Conservation (phyloP, 2,329 filamentous ascomycete species). For the Byssoonygena ceratinophila region DNA sequence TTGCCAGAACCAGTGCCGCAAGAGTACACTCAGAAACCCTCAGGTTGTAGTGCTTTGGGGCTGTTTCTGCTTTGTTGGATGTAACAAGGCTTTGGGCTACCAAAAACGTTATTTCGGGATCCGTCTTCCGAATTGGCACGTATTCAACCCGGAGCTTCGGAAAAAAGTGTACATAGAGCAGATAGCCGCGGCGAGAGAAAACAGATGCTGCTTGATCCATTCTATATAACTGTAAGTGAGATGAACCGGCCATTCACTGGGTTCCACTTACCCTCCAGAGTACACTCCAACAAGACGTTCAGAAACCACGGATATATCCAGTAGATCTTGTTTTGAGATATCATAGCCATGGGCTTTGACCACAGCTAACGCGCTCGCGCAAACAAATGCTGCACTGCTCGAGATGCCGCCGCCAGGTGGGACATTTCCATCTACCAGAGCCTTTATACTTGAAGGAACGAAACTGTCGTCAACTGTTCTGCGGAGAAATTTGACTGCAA, state of each 20-base stretch:
- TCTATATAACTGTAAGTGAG: conserved; percentile 38
- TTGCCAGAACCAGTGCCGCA: conserved; percentile 59
- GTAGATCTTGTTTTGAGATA: conserved; percentile 83
- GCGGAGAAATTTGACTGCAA: conserved; percentile 66
- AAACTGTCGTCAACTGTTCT: conserved; percentile 51
- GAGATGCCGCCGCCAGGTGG: conserved; percentile 85
- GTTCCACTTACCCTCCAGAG: conserved; percentile 63
- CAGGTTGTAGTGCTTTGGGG: conserved; percentile 89
- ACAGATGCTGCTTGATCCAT: conserved; percentile 98
- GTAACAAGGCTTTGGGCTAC: conserved; percentile 91
- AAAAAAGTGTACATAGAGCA: conserved; percentile 81
- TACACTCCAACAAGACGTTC: conserved; percentile 93
- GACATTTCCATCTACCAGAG: conserved; percentile 83
- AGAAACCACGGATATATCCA: conserved; percentile 86
- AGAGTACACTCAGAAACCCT: conserved; percentile 92
- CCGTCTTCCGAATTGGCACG: conserved; percentile 69
- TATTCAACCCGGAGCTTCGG: conserved; percentile 66
- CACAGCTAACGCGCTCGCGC: conserved; percentile 76
- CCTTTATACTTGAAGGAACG: conserved; percentile 65
- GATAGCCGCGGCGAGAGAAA: conserved; percentile 74
- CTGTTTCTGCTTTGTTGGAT: conserved; percentile 89
- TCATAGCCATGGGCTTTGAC: conserved; percentile 73
- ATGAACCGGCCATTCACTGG: neutral
- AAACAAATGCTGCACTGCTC: conserved; percentile 89
- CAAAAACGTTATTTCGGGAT: conserved; percentile 77